Conservation (phyloP, 2,329 filamentous ascomycete genomes). For the Teratosphaeria epicoccoides region DNA sequence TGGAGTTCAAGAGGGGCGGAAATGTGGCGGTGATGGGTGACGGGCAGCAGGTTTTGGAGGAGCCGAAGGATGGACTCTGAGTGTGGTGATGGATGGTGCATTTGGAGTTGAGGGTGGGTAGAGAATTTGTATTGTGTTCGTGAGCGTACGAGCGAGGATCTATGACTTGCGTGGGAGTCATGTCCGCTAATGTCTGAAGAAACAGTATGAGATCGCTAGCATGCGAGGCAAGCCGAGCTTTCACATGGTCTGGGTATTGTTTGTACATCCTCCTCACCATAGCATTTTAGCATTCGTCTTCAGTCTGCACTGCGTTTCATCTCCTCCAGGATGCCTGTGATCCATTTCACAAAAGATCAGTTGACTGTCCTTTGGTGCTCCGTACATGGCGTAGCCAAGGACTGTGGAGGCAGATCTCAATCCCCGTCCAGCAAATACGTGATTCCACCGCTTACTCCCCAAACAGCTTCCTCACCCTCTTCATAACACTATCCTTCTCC, state of each 20-base stretch:
- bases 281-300: slow-evolving; percentile 2
- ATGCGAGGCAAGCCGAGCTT: background rate
- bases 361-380: too few relatives aligned
- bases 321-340: too few relatives aligned
- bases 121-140: background rate
- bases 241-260: slow-evolving; percentile 6
- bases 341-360: too few relatives aligned
- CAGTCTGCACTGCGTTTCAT: too few relatives aligned
- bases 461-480: slow-evolving; percentile 67
- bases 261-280: slow-evolving; percentile 2
- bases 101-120: background rate
- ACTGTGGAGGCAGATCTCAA: too few relatives aligned
- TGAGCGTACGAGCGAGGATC: slow-evolving; percentile 2
- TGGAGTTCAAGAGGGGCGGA: slow-evolving; percentile 46
- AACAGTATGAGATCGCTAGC: background rate
- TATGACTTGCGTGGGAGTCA: slow-evolving; percentile 1
- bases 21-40: slow-evolving; percentile 6
- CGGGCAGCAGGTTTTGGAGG: slow-evolving; percentile 13
- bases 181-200: background rate
- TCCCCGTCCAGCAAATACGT: background rate
- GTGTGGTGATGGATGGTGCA: too few relatives aligned
- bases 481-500: slow-evolving; percentile 95
- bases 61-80: slow-evolving; percentile 17
- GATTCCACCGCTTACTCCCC: slow-evolving; percentile 47
- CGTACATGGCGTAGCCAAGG: too few relatives aligned